phyloP scores from a whole-genome alignment of 1,284 basidiomycete species.

The Cerioporus squamosus region DNA sequence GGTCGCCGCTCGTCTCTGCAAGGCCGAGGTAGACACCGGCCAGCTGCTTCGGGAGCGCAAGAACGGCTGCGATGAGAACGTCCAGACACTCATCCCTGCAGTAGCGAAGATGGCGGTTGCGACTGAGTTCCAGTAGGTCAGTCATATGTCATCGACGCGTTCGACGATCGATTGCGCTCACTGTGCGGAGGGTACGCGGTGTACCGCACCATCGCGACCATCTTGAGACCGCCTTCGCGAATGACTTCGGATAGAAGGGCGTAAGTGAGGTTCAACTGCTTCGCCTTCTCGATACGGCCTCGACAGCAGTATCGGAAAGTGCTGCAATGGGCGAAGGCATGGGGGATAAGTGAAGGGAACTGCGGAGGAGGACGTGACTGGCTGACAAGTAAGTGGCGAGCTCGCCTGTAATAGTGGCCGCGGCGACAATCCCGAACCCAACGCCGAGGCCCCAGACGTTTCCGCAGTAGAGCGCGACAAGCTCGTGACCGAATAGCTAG shows the following conservation, averaged over 20 bases:
- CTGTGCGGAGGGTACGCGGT: too few species aligned
- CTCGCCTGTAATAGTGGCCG: conserved; percentile 69
- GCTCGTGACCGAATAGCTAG: conserved; percentile 66
- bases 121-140: too few species aligned
- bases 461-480: conserved; percentile 69
- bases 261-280: conserved; percentile 72
- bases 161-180: too few species aligned
- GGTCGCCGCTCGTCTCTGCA: too few species aligned
- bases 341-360: background rate
- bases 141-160: too few species aligned
- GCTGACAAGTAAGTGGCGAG: background rate
- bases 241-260: conserved; percentile 79
- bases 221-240: conserved; percentile 77
- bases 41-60: too few species aligned
- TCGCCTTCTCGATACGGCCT: conserved; percentile 68
- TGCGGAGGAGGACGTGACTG: background rate
- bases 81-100: too few species aligned
- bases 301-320: conserved; percentile 69
- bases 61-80: too few species aligned
- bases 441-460: conserved; percentile 73
- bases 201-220: conserved; percentile 72
- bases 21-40: too few species aligned
- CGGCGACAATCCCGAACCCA: conserved; percentile 71
- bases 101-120: too few species aligned
- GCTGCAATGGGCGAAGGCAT: conserved; percentile 34